Evolutionary conservation across 2,329 filamentous ascomycete species (phyloP).

Genomic region (Colletotrichum musae): DNA sequence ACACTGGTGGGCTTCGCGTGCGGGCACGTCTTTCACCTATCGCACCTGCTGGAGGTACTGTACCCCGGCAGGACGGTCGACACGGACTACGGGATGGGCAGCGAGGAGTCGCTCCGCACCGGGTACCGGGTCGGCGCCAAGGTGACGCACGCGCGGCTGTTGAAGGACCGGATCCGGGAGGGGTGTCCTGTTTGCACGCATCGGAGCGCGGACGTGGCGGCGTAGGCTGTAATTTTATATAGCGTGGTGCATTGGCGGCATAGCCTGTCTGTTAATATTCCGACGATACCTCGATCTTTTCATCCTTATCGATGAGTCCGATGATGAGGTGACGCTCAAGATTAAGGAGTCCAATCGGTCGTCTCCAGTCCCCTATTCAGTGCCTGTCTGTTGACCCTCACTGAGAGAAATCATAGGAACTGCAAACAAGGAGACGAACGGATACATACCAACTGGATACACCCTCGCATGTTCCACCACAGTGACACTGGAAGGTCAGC

Average conservation of each 20-base stretch:
- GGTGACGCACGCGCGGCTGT: constrained; percentile 85
- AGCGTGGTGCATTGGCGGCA: constrained; percentile 20
- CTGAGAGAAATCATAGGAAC: too few relatives aligned
- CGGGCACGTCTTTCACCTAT: constrained; percentile 85
- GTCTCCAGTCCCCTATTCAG: too few relatives aligned
- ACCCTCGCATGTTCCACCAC: too few relatives aligned
- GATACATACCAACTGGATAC: too few relatives aligned
- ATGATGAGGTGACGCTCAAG: neutral
- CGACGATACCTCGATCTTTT: neutral
- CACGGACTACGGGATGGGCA: constrained; percentile 59
- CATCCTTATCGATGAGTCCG: too few relatives aligned
- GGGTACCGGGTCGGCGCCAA: constrained; percentile 84
- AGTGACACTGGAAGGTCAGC: neutral
- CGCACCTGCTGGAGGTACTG: constrained; percentile 74
- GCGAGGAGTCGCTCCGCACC: constrained; percentile 57
- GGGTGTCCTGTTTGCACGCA: constrained; percentile 73
- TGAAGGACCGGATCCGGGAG: constrained; percentile 77
- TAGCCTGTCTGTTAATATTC: constrained; percentile 11
- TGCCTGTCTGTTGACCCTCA: too few relatives aligned
- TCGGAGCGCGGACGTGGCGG: constrained; percentile 14
- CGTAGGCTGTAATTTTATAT: constrained; percentile 3
- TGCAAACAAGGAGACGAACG: too few relatives aligned
- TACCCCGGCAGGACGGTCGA: constrained; percentile 63
- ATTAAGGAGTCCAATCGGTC: too few relatives aligned
- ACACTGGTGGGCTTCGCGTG: constrained; percentile 86